phyloP scores from a whole-genome alignment of 1,284 basidiomycete species.

The Irpex sp. region DNA sequence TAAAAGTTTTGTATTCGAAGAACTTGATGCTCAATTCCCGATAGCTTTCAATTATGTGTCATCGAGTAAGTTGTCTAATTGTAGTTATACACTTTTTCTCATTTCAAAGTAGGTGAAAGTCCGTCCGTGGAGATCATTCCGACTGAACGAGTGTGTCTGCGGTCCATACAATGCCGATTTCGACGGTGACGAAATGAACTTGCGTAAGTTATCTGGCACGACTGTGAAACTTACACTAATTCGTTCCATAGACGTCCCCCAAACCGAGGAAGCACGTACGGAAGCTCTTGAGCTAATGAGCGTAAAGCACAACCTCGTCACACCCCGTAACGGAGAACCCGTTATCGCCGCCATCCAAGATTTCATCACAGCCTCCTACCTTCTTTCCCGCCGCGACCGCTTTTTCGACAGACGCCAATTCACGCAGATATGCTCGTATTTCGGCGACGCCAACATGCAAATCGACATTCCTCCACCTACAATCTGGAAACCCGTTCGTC shows the following conservation, averaged over 20 bases:
- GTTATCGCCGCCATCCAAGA: conserved; percentile 98
- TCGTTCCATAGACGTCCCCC: conserved; percentile 78
- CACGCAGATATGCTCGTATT: conserved; percentile 94
- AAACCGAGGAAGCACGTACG: conserved; percentile 97
- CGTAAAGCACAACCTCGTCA: conserved; percentile 97
- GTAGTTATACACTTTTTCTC: neutral
- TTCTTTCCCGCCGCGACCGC: conserved; percentile 89
- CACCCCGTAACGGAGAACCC: conserved; percentile 96
- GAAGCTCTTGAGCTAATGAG: conserved; percentile 98
- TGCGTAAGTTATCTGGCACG: conserved; percentile 58
- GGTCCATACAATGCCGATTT: conserved; percentile 99
- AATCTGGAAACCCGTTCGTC: conserved; percentile 87
- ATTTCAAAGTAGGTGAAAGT: conserved; percentile 66
- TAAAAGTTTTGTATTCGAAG: neutral
- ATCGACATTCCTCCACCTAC: conserved; percentile 96
- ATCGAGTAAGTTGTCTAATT: conserved; percentile 57
- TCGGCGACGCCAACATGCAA: conserved; percentile 87
- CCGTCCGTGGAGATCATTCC: conserved; percentile 96
- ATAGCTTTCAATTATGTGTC: conserved; percentile 98
- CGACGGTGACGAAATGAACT: conserved; percentile 99
- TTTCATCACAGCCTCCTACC: conserved; percentile 97
- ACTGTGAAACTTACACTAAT: neutral
- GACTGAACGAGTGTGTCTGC: conserved; percentile 98
- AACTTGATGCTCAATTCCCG: conserved; percentile 23
- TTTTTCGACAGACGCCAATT: conserved; percentile 96